Percentiles rank a stretch among this genome's conserved stretches.
Conservation (phyloP, 176 grass and related monocot genomes). For the Oryza punctata region DNA sequence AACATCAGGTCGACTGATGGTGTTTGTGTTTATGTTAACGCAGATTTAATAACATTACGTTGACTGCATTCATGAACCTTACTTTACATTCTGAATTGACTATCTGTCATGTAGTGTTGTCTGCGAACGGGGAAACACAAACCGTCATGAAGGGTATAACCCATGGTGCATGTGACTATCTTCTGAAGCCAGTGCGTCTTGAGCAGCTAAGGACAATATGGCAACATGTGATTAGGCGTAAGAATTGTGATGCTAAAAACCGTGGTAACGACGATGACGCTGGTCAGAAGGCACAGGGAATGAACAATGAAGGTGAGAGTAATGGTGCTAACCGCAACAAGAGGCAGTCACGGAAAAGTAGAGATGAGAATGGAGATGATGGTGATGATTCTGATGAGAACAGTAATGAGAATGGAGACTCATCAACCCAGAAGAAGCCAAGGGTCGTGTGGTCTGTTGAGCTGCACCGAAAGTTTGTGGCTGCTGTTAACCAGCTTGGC, state of each 20-base stretch:
- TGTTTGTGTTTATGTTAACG: neutral
- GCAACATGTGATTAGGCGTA: slow-evolving; percentile 80
- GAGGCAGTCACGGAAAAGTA: slow-evolving; percentile 47
- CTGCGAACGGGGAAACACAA: slow-evolving; percentile 71
- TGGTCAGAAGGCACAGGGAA: slow-evolving; percentile 27
- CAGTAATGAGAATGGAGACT: slow-evolving; percentile 48
- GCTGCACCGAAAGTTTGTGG: slow-evolving; percentile 83
- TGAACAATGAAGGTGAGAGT: slow-evolving; percentile 46
- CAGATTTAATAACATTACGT: neutral
- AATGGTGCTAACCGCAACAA: slow-evolving; percentile 49
- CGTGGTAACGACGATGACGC: slow-evolving; percentile 51
- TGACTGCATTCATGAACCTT: neutral
- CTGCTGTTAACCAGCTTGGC: slow-evolving; percentile 83
- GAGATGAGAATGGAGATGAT: slow-evolving; percentile 58
- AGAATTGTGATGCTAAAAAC: slow-evolving; percentile 42
- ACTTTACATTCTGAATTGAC: slow-evolving; percentile 17
- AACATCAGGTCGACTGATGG: too few species aligned
- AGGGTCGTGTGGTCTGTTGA: slow-evolving; percentile 86
- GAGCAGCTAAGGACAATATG: slow-evolving; percentile 84
- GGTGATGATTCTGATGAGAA: slow-evolving; percentile 72
- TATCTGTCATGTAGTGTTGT: slow-evolving; percentile 70
- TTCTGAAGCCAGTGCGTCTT: slow-evolving; percentile 82
- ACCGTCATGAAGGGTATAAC: slow-evolving; percentile 83
- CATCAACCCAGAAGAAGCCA: slow-evolving; percentile 59
- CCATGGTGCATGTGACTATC: slow-evolving; percentile 91